Conservation (phyloP, 169 alveolate species). For the Plasmodium cynomolgi region DNA sequence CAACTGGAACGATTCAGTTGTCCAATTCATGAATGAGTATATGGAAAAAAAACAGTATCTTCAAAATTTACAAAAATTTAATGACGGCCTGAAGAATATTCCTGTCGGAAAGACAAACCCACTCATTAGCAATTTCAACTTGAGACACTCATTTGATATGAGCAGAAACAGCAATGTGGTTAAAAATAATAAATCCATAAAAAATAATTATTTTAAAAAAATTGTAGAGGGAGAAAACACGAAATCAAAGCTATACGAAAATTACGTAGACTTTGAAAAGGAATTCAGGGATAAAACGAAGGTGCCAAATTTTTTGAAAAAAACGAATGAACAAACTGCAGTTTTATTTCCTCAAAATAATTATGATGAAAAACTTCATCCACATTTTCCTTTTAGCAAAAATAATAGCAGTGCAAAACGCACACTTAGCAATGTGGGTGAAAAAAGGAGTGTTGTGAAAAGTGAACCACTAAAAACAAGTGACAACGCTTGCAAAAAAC, state of each 20-base stretch:
- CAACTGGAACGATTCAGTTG: neutral
- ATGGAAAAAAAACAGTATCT: slow-evolving; percentile 22
- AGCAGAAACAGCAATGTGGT: neutral
- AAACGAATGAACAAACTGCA: neutral
- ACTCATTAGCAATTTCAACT: neutral
- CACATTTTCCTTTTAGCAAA: neutral
- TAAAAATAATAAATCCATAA: slow-evolving; percentile 7
- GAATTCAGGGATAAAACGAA: slow-evolving; percentile 15
- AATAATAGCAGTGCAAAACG: neutral
- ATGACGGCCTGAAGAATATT: neutral
- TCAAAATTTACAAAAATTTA: neutral
- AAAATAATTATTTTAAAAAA: slow-evolving; percentile 8
- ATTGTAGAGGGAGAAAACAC: neutral
- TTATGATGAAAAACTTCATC: neutral
- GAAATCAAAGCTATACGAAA: slow-evolving; percentile 53
- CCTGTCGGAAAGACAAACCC: neutral
- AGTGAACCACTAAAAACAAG: neutral
- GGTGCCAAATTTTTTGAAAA: neutral
- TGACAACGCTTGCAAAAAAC: neutral
- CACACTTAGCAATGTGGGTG: neutral
- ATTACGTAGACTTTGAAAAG: slow-evolving; percentile 26
- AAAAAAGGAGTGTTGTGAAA: neutral
- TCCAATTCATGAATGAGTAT: neutral
- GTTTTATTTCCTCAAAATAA: neutral
- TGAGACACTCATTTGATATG: slow-evolving; percentile 17